A percentile compares a stretch with the other conserved stretches of the same genome.
These are phyloP conservation scores for Priceomyces castillae DNA, from an alignment of 805 yeast genomes.

Conservation along the genomic window DNA sequence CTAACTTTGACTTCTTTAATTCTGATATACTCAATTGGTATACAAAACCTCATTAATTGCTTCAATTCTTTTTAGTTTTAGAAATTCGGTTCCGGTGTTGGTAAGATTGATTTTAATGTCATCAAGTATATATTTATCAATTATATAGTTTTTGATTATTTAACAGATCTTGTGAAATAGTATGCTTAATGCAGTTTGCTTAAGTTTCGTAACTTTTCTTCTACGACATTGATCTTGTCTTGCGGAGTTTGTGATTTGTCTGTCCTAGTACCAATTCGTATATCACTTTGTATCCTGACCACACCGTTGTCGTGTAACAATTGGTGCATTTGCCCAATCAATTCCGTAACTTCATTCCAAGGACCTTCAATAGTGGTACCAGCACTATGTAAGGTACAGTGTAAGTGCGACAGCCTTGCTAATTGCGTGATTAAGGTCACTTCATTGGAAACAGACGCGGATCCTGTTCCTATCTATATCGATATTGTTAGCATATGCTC, in stretches of 20 bases:
- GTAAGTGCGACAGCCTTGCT: constrained; percentile 59
- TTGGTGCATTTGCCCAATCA: constrained; percentile 78
- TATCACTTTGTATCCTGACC: constrained; percentile 79
- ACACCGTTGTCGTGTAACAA: constrained; percentile 67
- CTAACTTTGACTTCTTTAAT: neutral
- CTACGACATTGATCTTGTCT: constrained; percentile 68
- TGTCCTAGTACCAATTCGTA: constrained; percentile 80
- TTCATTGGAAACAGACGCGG: constrained; percentile 78
- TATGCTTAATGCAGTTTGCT: neutral
- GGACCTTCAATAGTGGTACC: constrained; percentile 91
- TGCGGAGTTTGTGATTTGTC: constrained; percentile 71
- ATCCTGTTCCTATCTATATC: constrained; percentile 66
- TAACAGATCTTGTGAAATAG: too few relatives aligned
- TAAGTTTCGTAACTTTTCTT: constrained; percentile 38
- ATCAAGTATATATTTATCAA: neutral
- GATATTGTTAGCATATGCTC: constrained; percentile 8
- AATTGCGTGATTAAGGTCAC: constrained; percentile 67
- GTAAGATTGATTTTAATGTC: constrained; percentile 1
- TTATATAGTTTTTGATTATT: neutral
- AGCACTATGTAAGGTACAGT: constrained; percentile 79
- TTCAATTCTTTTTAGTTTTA: neutral
- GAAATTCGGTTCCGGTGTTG: constrained; percentile 1
- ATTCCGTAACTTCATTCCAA: constrained; percentile 83
- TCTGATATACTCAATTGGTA: neutral
- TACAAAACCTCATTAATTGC: neutral